Percentiles rank a stretch among this genome's conserved stretches.
These are phyloP conservation scores for Cichorium intybus DNA, from an alignment of 140 eudicot species.

Conservation along the genomic window DNA sequence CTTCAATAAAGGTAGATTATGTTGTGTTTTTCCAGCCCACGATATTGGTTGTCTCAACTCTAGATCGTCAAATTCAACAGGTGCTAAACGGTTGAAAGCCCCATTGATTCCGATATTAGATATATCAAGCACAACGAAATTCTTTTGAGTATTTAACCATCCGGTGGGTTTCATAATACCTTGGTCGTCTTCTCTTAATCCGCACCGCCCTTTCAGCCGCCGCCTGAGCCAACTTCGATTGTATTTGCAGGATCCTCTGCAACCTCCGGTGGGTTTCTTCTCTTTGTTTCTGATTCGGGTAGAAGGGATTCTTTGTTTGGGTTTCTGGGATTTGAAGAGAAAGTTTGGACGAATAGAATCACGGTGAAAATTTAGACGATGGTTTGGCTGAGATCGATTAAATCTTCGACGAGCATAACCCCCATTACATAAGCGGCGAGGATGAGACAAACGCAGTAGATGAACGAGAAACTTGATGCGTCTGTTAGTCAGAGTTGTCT, in stretches of 20 bases:
- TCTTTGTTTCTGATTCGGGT: slow-evolving; percentile 37
- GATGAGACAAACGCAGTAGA: slow-evolving; percentile 72
- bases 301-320: slow-evolving; percentile 58
- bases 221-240: slow-evolving; percentile 72
- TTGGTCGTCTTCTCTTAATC: slow-evolving; percentile 61
- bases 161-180: no score
- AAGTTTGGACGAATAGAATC: slow-evolving; percentile 51
- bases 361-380: slow-evolving; percentile 55
- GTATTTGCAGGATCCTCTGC: slow-evolving; percentile 68
- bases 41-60: no score
- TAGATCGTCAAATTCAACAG: no score
- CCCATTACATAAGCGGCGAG: slow-evolving; percentile 91
- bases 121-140: no score
- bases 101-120: no score
- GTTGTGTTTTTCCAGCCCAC: no score
- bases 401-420: slow-evolving; percentile 80
- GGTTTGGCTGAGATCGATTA: slow-evolving; percentile 47
- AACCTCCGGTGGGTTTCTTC: slow-evolving; percentile 53
- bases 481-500: slow-evolving; percentile 69
- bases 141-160: no score
- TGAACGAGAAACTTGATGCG: slow-evolving; percentile 49
- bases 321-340: slow-evolving; percentile 34
- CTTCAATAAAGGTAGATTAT: no score
- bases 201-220: slow-evolving; percentile 98
- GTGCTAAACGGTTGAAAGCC: no score